Conservation (phyloP, 768 basidiomycete genomes). For the Tricholoma furcatifolium region DNA sequence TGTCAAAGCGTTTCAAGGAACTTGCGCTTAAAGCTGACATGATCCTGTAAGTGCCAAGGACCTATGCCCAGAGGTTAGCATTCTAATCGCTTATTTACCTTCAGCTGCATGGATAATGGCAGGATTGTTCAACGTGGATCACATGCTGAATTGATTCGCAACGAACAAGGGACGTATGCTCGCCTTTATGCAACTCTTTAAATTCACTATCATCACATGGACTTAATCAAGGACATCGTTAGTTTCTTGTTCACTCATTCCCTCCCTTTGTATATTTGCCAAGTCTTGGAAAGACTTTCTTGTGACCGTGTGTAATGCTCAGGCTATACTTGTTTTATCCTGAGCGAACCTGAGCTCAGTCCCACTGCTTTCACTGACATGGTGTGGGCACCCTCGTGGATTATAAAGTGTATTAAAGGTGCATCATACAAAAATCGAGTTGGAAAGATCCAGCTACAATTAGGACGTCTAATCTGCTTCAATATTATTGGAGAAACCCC, state of each 20-base stretch:
- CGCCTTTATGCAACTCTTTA: background rate
- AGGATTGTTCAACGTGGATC: slow-evolving; percentile 3
- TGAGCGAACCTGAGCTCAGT: background rate
- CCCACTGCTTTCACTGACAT: too few species aligned
- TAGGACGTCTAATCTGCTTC: too few species aligned
- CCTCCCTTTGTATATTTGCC: too few species aligned
- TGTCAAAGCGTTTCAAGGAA: slow-evolving; percentile 1
- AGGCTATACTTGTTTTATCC: background rate
- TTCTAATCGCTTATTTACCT: background rate
- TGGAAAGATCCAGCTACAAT: too few species aligned
- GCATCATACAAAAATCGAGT: too few species aligned
- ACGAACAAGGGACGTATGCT: background rate
- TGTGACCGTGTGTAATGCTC: background rate
- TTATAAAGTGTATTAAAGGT: too few species aligned
- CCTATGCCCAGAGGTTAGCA: background rate
- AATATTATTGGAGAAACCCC: too few species aligned
- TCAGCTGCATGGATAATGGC: slow-evolving; percentile 8
- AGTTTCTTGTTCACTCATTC: too few species aligned
- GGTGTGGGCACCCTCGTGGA: too few species aligned
- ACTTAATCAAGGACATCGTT: background rate
- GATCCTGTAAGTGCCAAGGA: slow-evolving; percentile 1
- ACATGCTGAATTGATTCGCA: background rate
- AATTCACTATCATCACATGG: background rate
- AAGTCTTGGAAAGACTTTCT: background rate
- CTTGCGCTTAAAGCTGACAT: slow-evolving; percentile 2